A percentile compares a stretch with the other conserved stretches of the same genome.
These are phyloP conservation scores for Zygnema cylindricum DNA, from an alignment of 139 green algal species.

Conservation along the genomic window DNA sequence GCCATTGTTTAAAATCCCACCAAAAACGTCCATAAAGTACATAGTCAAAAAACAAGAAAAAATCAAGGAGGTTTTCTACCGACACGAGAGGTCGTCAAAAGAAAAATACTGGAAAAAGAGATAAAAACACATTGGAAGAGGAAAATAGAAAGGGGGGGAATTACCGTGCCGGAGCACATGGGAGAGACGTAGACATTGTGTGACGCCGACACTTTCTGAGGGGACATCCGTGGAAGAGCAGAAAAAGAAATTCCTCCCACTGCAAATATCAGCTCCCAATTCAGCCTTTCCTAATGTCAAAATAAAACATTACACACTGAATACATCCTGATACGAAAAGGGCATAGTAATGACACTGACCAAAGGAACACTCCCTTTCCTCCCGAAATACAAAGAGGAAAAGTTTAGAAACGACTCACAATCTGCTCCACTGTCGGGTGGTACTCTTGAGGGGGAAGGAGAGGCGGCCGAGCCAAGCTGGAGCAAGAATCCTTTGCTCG, in stretches of 20 bases:
- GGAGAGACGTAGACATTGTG: slow-evolving; percentile 64
- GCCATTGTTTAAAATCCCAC: neutral
- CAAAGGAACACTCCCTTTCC: neutral
- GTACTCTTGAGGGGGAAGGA: neutral
- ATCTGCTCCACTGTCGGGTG: neutral
- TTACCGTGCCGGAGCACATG: slow-evolving; percentile 30
- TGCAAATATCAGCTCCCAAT: neutral
- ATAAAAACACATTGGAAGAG: slow-evolving; percentile 3
- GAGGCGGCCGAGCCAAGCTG: slow-evolving; percentile 19
- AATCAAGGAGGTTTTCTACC: too few relatives aligned
- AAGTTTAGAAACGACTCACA: neutral
- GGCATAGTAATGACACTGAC: neutral
- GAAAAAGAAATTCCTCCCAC: neutral
- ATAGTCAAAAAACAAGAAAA: slow-evolving; percentile 10
- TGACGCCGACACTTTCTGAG: neutral
- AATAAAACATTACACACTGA: neutral
- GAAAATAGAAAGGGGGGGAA: neutral
- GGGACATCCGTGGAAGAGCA: slow-evolving; percentile 1
- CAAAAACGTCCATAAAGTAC: neutral
- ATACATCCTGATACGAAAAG: neutral
- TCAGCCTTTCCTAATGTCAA: neutral
- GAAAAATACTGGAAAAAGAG: neutral
- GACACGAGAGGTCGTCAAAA: neutral
- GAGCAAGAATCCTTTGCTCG: slow-evolving; percentile 62
- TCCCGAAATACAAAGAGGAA: neutral